A percentile compares a stretch with the other conserved stretches of the same genome.
These are phyloP conservation scores for Dactylellina leptospora DNA, from an alignment of 2,329 filamentous ascomycete genomes.

Conservation along the genomic window DNA sequence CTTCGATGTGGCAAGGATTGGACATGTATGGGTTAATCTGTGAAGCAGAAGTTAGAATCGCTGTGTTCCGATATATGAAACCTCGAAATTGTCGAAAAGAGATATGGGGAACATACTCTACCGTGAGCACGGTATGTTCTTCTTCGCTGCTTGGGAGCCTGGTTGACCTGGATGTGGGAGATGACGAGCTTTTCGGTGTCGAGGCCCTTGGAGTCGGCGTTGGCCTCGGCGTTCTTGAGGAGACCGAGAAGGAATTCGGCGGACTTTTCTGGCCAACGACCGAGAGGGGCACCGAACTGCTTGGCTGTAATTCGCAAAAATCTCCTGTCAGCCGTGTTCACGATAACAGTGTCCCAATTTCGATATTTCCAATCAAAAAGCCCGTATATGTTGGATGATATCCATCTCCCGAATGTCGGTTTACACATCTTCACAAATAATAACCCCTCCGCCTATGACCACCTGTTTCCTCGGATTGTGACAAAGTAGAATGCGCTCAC, in stretches of 20 bases:
- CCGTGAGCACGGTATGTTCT: slow-evolving; percentile 99
- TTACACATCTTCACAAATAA: background rate
- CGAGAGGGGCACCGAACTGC: slow-evolving; percentile 96
- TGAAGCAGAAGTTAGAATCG: background rate
- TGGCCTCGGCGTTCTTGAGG: slow-evolving; percentile 96
- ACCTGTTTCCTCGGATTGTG: no score
- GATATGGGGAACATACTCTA: slow-evolving; percentile 76
- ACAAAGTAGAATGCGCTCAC: slow-evolving; percentile 60
- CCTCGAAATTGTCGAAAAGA: background rate
- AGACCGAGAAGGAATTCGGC: slow-evolving; percentile 97
- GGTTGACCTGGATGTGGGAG: slow-evolving; percentile 99
- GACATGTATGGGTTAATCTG: slow-evolving; percentile 99
- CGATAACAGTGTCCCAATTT: background rate
- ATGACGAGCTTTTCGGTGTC: slow-evolving; percentile 97
- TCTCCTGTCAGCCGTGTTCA: slow-evolving; percentile 5
- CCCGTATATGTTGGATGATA: no score
- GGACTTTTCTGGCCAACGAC: slow-evolving; percentile 99
- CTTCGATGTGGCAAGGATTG: slow-evolving; percentile 99
- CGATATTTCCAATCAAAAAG: background rate
- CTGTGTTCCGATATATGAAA: no score
- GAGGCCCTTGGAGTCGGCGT: slow-evolving; percentile 95
- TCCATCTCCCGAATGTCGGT: background rate
- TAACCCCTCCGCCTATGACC: no score
- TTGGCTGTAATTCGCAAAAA: slow-evolving; percentile 73
- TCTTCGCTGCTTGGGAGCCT: slow-evolving; percentile 98